Percentiles rank a stretch among this genome's conserved stretches.
Conservation (phyloP, 495 filamentous ascomycete species). For the Hypomontagnella submonticulosa region DNA sequence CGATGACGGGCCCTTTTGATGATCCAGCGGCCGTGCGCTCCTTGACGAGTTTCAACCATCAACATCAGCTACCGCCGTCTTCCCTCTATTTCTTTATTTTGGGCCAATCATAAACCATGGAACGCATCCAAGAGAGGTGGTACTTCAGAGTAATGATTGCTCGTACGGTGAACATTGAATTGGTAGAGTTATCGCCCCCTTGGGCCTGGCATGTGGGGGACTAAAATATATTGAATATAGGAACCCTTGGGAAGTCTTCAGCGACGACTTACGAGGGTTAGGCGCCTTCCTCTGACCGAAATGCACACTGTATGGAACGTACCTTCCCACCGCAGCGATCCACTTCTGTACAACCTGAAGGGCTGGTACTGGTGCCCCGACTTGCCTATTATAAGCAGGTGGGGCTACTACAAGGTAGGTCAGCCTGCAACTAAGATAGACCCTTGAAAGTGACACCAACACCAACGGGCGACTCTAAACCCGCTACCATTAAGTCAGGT, state of each 20-base stretch:
- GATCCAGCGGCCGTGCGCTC: conserved; percentile 38
- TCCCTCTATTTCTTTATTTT: conserved; percentile 10
- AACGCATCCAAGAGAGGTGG: conserved; percentile 13
- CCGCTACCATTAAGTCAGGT: conserved; percentile 9
- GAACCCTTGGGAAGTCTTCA: no score
- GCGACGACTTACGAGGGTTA: no score
- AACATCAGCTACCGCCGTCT: conserved; percentile 39
- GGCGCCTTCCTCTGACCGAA: no score
- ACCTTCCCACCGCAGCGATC: no score
- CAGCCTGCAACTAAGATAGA: conserved; percentile 41
- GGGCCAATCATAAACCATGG: conserved; percentile 24
- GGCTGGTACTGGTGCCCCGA: no score
- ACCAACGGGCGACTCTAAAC: conserved; percentile 30
- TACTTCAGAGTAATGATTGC: conserved; percentile 27
- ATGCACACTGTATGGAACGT: conserved; percentile 1
- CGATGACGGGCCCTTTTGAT: conserved; percentile 31
- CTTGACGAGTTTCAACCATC: conserved; percentile 40
- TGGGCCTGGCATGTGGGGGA: no score
- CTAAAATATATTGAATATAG: no score
- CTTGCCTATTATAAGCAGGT: conserved; percentile 36
- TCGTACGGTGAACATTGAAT: not conserved
- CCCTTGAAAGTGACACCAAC: conserved; percentile 41
- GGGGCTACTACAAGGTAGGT: conserved; percentile 22
- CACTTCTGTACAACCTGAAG: no score
- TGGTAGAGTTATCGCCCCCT: no score